Percentiles rank a stretch among this genome's conserved stretches.
Evolutionary conservation across 495 filamentous ascomycete species (phyloP).

Genomic region (Aspergillus campestris): DNA sequence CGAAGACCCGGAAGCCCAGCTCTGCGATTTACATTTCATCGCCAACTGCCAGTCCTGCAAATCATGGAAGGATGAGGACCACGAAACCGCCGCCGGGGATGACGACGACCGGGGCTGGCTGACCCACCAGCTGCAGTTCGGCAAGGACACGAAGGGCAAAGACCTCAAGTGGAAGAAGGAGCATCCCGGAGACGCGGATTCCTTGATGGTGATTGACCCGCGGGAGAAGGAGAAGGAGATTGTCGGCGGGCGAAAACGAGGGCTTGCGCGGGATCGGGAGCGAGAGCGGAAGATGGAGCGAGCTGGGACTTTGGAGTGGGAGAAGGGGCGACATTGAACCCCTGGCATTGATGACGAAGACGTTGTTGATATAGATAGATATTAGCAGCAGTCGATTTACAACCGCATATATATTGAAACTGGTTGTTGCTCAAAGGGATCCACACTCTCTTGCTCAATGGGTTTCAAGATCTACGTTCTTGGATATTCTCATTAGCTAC

Average conservation of each 20-base stretch:
- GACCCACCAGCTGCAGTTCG: constrained; percentile 69
- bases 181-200: constrained; percentile 78
- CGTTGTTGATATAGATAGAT: background rate
- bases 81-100: constrained; percentile 26
- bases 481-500: too few relatives aligned
- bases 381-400: background rate
- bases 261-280: constrained; percentile 32
- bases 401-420: too few relatives aligned
- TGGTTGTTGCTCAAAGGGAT: too few relatives aligned
- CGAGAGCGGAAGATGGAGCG: constrained; percentile 31
- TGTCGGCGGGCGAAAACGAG: constrained; percentile 17
- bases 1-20: constrained; percentile 59
- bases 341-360: background rate
- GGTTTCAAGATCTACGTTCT: too few relatives aligned
- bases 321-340: constrained; percentile 5
- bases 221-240: constrained; percentile 73
- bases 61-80: constrained; percentile 47
- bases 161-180: constrained; percentile 84
- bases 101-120: constrained; percentile 61
- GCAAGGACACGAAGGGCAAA: constrained; percentile 84
- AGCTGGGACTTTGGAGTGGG: constrained; percentile 33
- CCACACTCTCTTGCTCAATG: too few relatives aligned
- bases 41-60: constrained; percentile 85
- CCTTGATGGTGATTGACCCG: constrained; percentile 92
- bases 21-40: constrained; percentile 91